Percentiles rank a stretch among this genome's conserved stretches.
Conservation (phyloP, 2,329 filamentous ascomycete species). For the Volutella citrinella region DNA sequence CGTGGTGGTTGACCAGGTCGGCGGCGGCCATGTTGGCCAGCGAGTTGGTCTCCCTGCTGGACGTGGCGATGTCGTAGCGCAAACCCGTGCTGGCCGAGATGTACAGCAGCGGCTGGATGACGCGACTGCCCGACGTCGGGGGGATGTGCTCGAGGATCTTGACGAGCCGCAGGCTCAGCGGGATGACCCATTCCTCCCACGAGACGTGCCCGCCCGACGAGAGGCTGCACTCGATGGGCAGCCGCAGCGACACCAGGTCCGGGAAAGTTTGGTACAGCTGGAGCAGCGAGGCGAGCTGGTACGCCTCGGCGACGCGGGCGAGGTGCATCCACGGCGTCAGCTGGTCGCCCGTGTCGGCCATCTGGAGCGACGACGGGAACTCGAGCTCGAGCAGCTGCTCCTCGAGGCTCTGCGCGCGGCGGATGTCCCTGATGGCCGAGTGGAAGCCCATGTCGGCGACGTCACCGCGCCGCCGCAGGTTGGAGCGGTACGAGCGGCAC, state of each 20-base stretch:
- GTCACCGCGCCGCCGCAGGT: constrained; percentile 17
- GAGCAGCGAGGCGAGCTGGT: constrained; percentile 33
- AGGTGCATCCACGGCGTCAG: constrained; percentile 28
- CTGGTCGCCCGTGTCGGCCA: constrained; percentile 27
- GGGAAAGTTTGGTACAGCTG: constrained; percentile 40
- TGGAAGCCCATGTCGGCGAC: constrained; percentile 30
- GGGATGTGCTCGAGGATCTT: constrained; percentile 33
- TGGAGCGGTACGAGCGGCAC: constrained; percentile 32
- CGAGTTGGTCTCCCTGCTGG: constrained; percentile 16
- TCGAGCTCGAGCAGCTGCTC: constrained; percentile 32
- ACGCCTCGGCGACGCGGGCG: constrained; percentile 34
- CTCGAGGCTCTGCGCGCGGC: constrained; percentile 31
- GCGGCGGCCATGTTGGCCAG: constrained; percentile 8
- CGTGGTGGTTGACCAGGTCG: constrained; percentile 3
- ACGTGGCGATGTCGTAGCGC: constrained; percentile 19
- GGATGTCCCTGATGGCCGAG: constrained; percentile 15
- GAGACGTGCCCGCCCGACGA: constrained; percentile 22
- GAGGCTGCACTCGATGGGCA: constrained; percentile 19
- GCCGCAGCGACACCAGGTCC: constrained; percentile 27
- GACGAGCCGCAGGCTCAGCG: constrained; percentile 30
- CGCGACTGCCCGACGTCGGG: constrained; percentile 31
- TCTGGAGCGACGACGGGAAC: constrained; percentile 9
- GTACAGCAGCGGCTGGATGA: constrained; percentile 36
- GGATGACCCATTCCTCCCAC: constrained; percentile 37
- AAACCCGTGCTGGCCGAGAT: constrained; percentile 35